These are phyloP conservation scores for Cryptomeria japonica DNA, from an alignment of 75 land plant species.

Conservation along the genomic window DNA sequence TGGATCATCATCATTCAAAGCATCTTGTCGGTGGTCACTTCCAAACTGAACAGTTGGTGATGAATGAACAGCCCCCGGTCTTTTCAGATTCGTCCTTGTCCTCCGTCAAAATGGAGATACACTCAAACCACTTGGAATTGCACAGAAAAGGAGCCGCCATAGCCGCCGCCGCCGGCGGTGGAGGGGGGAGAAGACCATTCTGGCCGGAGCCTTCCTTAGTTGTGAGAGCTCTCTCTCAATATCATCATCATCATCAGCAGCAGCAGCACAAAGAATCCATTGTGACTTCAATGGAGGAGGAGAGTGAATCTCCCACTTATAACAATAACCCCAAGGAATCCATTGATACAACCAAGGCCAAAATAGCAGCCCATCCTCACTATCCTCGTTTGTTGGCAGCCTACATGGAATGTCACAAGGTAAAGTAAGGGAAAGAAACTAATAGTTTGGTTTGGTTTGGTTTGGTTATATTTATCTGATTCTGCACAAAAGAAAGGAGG, in stretches of 20 bases:
- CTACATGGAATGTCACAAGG: conserved; percentile 77
- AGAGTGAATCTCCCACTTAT: neutral
- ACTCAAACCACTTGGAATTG: neutral
- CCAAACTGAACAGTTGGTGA: neutral
- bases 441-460: too few relatives aligned
- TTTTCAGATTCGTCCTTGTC: conserved; percentile 14
- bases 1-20: conserved; percentile 4
- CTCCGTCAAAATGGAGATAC: conserved; percentile 1
- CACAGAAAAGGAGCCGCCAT: neutral
- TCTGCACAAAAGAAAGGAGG: too few relatives aligned
- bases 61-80: conserved; percentile 7
- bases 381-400: conserved; percentile 76
- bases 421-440: neutral
- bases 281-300: neutral
- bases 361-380: conserved; percentile 75
- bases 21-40: conserved; percentile 15
- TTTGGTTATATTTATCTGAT: neutral
- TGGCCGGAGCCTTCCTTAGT: conserved; percentile 2
- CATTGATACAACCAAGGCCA: conserved; percentile 39
- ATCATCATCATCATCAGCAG: neutral
- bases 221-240: neutral
- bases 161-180: neutral
- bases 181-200: neutral
- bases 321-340: neutral
- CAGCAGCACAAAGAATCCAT: neutral